Evolutionary conservation across 768 basidiomycete genomes (phyloP), one percentile per base, ranked within the genome.

Genomic region (Kwoniella dendrophila): DNA sequence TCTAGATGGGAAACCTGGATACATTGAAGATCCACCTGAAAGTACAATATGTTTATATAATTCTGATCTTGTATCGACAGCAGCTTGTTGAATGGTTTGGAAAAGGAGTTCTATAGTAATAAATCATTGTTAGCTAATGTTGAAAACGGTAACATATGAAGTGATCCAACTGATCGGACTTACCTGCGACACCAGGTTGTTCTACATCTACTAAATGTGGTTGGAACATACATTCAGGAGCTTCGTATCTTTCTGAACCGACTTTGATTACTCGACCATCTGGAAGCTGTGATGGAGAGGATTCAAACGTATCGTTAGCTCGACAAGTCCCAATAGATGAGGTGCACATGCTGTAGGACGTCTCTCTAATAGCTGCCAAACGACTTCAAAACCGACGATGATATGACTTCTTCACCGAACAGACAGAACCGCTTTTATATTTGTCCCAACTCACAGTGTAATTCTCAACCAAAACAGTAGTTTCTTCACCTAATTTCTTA

Each of bases 161-260:
- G 24, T 38, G n/a, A 22, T 32, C 79, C 83, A 12, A 6, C 24
- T n/a, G 16, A 34, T 20, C 8, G 20, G 7, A 52, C 63, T 43
- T 60, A 90, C 91, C 91, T 81, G 94, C 94, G 50, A 97, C 87
- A 45, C 95, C 95, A 5, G 92, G 92, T 75, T 96, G 94, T 78
- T 99, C 96, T 48, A 98, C 82, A 72, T 99, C 95, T 47, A 98
- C 93, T 3, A 99, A 85, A 79, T 95, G 91, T 22, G 96, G 96
- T 78, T 99, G 95, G 88, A 99, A 98, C 92, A 98, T 93, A 82
- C 96, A 98, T 81, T 99, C 96, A 4, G 96, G 95, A 12, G 95
- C 96, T 81, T 98, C 95, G 75, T 97, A 99, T 12, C 96, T 89
- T 78, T 99, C 96, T 0, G 93, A 92, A 29, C 95, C 96, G 63